Base-by-base conservation (phyloP, 2,329 filamentous ascomycete species). In the Proliferodiscus dingleyae region DNA sequence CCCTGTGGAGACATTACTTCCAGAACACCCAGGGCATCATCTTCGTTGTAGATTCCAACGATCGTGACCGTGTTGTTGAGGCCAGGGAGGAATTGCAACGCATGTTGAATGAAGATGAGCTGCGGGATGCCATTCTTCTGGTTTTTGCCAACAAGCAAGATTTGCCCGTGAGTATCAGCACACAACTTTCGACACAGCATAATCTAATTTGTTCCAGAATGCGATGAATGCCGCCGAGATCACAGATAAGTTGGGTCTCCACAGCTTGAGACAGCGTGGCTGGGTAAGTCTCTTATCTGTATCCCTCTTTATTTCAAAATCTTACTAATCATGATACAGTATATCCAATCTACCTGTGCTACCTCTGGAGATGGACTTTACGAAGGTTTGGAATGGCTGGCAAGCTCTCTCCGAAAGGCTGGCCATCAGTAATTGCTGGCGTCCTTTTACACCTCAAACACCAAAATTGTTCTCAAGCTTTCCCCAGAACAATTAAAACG, bases 61-160 rank as follows among this genome's bases (percentile, higher is more conserved):
- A 98, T 82, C 87, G 89, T 69, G 90, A 95, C 72, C 89, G 93
- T 83, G 87, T 98, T 65, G 87, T 93, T 61, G 93, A 98, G 79
- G 93, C 93, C 64, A 83, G 89, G 56, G 89, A 95, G 71, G 93
- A 98, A 73, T 78, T 98, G 66, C 88, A 95, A 72, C 86, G 93
- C 70, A 98, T 98, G 83, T 83, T 98, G 70, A 95, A 97, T 74
- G 93, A 98, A 74, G 87, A 95, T 60, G 93, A 98, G 78, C 89
- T 98, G 71, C 87, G 91, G 69, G 93, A 98, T 69, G 93, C 93
- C 59, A 84, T 96, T 63, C 81, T 98, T 62, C 76, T 98, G 64
- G 91, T 98, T 65, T 98, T 98, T 66, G 93, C 93, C 73, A 98
- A 98, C 84, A 98, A 98, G 81, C 93, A 98, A 80, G 93, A 98